Evolutionary conservation across 1,139 yeast genomes (phyloP), one percentile per base, ranked within the genome.

Genomic region (Hyphopichia khmerensis): DNA sequence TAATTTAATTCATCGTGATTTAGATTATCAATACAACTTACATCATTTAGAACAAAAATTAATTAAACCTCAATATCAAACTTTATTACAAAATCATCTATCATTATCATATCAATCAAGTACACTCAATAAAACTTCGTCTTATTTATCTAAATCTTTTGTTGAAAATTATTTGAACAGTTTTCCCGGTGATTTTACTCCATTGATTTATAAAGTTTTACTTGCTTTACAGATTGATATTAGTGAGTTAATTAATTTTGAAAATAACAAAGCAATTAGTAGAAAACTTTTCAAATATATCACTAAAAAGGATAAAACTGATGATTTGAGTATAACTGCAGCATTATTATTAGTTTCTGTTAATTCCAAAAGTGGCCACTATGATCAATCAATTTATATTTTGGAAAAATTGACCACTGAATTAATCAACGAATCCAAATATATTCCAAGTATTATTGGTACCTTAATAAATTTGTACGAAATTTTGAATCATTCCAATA

Each of bases 391-490:
- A 1, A 58, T 72, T 10, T 45, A 60, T 8, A 52, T 72, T 9
- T 63, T 83, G 43, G 80, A 78, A 51, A 51, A 57, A 17, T 42
- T 69, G 15, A 48, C 55, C 11, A 50, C 54, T 7, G 51, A 52
- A 3, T 26, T 26, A 26, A 9, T 26, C 4, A 6, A 41, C 1
- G 21, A 15, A 19, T 31, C 33, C 10, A 43, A 54, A 32, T 44
- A 62, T 5, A 51, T 61, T 6, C 82, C 81, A 26, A 75, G 72
- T 43, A 63, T 72, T 53, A 69, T 69, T 43, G 78, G 75, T 29
- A 59, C 74, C 1, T 65, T 82, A 33, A 62, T 76, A 11, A 64
- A 75, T 11, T 51, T 82, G 6, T 79, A 77, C 53, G 84, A 79
- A 45, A 42, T 51, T 13, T 49, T 62, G 13, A 64, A 65, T 51